Evolutionary conservation across 2,329 filamentous ascomycete genomes (phyloP), one percentile per base, ranked within the genome.

Genomic region (Chrysosporium keratinophilum): DNA sequence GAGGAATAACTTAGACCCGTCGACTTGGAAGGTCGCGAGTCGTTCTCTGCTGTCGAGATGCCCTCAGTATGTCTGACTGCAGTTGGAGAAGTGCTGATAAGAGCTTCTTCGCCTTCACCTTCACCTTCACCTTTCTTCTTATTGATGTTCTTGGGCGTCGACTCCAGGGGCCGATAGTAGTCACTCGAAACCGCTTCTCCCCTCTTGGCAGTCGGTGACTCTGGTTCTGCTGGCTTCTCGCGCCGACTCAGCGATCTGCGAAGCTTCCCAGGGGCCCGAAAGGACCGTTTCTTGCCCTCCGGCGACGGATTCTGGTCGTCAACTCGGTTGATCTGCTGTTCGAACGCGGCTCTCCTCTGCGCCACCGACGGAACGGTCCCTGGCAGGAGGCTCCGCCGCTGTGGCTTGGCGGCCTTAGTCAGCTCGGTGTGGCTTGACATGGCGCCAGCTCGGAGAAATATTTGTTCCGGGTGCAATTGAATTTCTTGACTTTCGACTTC

Each of bases 331-430:
- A 39, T 23, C 51, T 58, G 54, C 50, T 57, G 50, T 35, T 61
- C 60, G 44, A 60, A 57, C 14, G 60, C 60, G 2, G 60, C 60
- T 37, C 58, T 49, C 48, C 60, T 39, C 53, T 61, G 57, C 57
- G 60, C 60, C 57, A 61, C 60, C 40, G 57, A 56, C 20, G 48
- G 54, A 5, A 52, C 52, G 52, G 56, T 54, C 14, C 49, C 56
- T 15, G 56, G 52, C n/a, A 54, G 14, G 41, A 57, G 49, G 52
- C 56, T 57, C 28, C 46, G 49, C 37, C 55, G 52, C 28, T 46
- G 50, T 15, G 43, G 41, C 55, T 54, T 54, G 35, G 40, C 42
- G n/a, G 6, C 20, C 45, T 52, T 52, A 46, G 50, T 46, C 50
- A 52, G 45, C 17, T n/a, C 17, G 17, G 33, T 47, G 51, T 54